Conservation (phyloP, 2,329 filamentous ascomycete species). For the Magnaporthales sp. region DNA sequence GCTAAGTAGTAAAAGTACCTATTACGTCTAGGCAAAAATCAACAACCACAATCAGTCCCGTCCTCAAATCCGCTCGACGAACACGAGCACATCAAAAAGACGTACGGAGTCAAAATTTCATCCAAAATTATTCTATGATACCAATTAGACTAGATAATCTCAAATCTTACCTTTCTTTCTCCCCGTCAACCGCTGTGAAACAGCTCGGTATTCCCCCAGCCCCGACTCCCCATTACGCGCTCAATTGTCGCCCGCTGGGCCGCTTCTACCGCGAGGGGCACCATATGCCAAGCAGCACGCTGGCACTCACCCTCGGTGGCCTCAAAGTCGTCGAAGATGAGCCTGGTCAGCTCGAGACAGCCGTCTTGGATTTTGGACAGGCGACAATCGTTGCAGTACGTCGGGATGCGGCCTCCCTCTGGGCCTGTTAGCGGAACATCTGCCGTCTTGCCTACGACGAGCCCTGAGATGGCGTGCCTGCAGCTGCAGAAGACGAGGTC, state of each 20-base stretch:
- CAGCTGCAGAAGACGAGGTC: background rate
- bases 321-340: background rate
- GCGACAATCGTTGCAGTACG: background rate
- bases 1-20: too few species aligned
- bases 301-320: background rate
- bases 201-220: background rate
- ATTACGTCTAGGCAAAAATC: too few species aligned
- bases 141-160: too few species aligned
- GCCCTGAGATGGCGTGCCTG: background rate
- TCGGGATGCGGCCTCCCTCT: slow-evolving; percentile 3
- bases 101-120: too few species aligned
- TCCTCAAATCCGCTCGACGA: too few species aligned
- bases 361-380: background rate
- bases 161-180: background rate
- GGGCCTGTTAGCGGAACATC: background rate
- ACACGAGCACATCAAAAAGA: too few species aligned
- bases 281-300: background rate
- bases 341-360: background rate
- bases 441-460: background rate
- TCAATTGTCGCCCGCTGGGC: background rate
- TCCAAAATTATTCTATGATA: too few species aligned
- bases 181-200: background rate
- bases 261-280: background rate
- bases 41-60: too few species aligned
- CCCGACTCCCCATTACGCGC: background rate